These are phyloP conservation scores for Cryptomeria japonica DNA, from an alignment of 75 land plant species.

Conservation along the genomic window DNA sequence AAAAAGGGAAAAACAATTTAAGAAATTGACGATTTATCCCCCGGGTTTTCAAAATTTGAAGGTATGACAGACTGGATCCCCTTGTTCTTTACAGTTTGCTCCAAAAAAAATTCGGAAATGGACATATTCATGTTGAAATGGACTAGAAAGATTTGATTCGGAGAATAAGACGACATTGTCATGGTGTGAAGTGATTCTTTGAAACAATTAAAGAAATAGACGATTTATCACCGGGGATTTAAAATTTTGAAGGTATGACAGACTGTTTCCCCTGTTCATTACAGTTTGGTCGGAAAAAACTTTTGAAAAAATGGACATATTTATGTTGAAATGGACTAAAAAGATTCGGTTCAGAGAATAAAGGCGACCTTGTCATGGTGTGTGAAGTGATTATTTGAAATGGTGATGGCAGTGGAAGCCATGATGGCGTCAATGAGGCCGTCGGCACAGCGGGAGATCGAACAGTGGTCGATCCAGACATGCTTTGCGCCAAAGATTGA, in stretches of 20 bases:
- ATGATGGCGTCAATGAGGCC: constrained; percentile 51
- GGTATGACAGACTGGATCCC: not conserved
- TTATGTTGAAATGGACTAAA: not conserved
- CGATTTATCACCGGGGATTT: not conserved
- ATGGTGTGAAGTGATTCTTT: too few species aligned
- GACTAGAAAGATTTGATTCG: not conserved
- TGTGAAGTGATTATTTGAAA: constrained; percentile 51
- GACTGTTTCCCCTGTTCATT: not conserved
- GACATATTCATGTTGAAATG: not conserved
- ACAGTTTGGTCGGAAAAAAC: not conserved
- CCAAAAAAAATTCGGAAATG: not conserved
- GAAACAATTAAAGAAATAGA: not conserved
- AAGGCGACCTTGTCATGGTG: constrained; percentile 42
- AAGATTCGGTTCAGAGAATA: not conserved
- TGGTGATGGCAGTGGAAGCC: constrained; percentile 48
- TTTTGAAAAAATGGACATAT: not conserved
- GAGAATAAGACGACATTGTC: too few species aligned
- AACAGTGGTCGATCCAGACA: constrained; percentile 53
- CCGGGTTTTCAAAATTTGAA: not conserved
- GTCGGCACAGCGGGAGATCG: constrained; percentile 40
- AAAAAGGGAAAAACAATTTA: not conserved
- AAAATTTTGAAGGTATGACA: not conserved
- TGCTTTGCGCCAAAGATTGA: constrained; percentile 34
- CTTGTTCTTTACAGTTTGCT: not conserved
- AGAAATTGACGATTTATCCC: not conserved